A percentile compares a stretch with the other conserved stretches of the same genome.
Conservation (phyloP, 2,329 filamentous ascomycete species). For the Monosporascus sp. region DNA sequence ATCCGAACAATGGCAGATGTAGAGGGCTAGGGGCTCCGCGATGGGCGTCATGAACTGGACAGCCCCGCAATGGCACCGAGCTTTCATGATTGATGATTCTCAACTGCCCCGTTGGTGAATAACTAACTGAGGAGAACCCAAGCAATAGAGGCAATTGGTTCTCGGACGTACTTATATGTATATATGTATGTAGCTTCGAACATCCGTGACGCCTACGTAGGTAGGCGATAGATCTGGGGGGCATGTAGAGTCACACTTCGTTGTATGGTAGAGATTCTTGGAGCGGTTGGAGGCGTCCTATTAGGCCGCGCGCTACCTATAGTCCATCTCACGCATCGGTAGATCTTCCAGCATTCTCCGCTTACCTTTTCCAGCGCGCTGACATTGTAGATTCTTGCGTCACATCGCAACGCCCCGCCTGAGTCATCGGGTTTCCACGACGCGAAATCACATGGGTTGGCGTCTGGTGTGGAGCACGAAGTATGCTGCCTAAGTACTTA, state of each 20-base stretch:
- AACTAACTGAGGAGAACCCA: no score
- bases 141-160: not conserved
- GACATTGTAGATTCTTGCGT: not conserved
- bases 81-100: slow-evolving; percentile 42
- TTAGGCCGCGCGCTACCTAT: not conserved
- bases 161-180: not conserved
- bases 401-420: not conserved
- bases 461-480: slow-evolving; percentile 1
- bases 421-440: not conserved
- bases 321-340: not conserved
- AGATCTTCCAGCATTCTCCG: no score
- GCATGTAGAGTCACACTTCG: no score
- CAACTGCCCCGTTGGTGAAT: not conserved
- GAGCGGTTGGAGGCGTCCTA: not conserved
- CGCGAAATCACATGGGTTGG: slow-evolving; percentile 18
- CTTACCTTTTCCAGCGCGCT: no score
- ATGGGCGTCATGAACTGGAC: slow-evolving; percentile 59
- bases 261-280: no score
- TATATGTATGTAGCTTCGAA: no score
- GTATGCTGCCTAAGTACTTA: not conserved
- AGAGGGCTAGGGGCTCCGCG: slow-evolving; percentile 56
- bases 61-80: slow-evolving; percentile 59
- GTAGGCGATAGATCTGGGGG: no score
- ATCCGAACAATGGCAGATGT: slow-evolving; percentile 66
- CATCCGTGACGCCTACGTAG: no score